A percentile compares a stretch with the other conserved stretches of the same genome.
Evolutionary conservation across 2,329 filamentous ascomycete species (phyloP).

Genomic region (Fusarium guadeloupense): DNA sequence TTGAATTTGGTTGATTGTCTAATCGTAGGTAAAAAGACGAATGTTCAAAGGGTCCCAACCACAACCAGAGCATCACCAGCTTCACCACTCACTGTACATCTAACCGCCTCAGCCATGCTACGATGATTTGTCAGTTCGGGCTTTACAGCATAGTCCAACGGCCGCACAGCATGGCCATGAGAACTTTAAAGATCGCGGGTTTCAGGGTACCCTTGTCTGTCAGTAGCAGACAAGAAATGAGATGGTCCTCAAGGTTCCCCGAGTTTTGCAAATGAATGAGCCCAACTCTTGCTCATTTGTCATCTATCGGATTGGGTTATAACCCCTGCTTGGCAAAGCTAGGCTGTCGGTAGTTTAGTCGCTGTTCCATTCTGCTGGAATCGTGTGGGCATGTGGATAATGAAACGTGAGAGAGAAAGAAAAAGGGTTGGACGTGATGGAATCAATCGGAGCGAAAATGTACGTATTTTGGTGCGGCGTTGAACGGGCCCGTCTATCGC

Average conservation of each 20-base stretch:
- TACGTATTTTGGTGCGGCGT: too few species aligned
- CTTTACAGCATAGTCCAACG: constrained; percentile 3
- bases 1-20: too few species aligned
- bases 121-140: background rate
- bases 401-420: too few species aligned
- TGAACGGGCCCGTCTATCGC: background rate
- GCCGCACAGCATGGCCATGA: constrained; percentile 16
- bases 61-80: background rate
- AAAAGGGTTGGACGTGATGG: too few species aligned
- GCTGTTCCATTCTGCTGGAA: constrained; percentile 12
- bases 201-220: constrained; percentile 20
- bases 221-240: constrained; percentile 12
- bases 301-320: background rate
- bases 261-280: background rate
- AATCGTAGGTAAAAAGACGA: too few species aligned
- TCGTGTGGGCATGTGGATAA: constrained; percentile 1
- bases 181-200: constrained; percentile 22
- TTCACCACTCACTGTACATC: background rate
- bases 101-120: background rate
- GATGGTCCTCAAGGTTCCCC: constrained; percentile 1
- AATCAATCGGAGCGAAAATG: constrained; percentile 7
- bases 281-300: constrained; percentile 15
- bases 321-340: background rate
- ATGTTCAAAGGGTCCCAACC: constrained; percentile 1
- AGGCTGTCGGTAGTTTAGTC: constrained; percentile 8